phyloP scores from a whole-genome alignment of 495 filamentous ascomycete species.

The Aspergillus panamensis region DNA sequence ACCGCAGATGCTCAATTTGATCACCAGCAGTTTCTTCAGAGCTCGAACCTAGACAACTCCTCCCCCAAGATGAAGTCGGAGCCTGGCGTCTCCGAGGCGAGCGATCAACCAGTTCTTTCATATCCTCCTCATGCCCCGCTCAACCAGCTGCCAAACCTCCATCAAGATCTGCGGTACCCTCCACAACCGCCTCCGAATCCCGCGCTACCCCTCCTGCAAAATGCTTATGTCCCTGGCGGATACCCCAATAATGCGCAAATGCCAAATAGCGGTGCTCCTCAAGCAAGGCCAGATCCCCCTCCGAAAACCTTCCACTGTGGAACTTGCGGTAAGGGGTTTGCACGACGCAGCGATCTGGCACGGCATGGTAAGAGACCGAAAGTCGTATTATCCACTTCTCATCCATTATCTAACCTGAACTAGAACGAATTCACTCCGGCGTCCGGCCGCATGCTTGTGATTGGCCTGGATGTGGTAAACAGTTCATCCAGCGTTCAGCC shows the following conservation, averaged over 20 bases:
- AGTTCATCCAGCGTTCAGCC: conserved; percentile 97
- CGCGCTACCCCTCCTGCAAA: conserved; percentile 56
- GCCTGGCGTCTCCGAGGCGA: conserved; percentile 65
- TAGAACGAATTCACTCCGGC: conserved; percentile 95
- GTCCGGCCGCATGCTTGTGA: conserved; percentile 91
- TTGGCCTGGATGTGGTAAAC: conserved; percentile 83
- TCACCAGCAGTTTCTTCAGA: conserved; percentile 55
- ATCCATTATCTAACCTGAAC: conserved; percentile 12
- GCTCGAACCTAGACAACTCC: conserved; percentile 39
- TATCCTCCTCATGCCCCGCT: conserved; percentile 54
- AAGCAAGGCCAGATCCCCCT: conserved; percentile 50
- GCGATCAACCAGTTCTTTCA: conserved; percentile 56
- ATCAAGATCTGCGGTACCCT: conserved; percentile 51
- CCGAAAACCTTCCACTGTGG: conserved; percentile 89
- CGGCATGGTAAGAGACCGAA: conserved; percentile 72
- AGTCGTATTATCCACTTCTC: not conserved
- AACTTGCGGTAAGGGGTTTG: conserved; percentile 88
- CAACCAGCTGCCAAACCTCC: conserved; percentile 46
- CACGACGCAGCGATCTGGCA: conserved; percentile 88
- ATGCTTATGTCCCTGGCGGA: conserved; percentile 42
- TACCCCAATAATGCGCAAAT: conserved; percentile 36
- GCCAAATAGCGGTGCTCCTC: conserved; percentile 33
- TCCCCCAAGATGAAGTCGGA: conserved; percentile 59
- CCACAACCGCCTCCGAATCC: conserved; percentile 54
- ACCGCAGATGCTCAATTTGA: conserved; percentile 50